Percentiles rank a stretch among this genome's conserved stretches.
phyloP scores from a whole-genome alignment of 2,329 filamentous ascomycete genomes.

The Fusarium dimerum region DNA sequence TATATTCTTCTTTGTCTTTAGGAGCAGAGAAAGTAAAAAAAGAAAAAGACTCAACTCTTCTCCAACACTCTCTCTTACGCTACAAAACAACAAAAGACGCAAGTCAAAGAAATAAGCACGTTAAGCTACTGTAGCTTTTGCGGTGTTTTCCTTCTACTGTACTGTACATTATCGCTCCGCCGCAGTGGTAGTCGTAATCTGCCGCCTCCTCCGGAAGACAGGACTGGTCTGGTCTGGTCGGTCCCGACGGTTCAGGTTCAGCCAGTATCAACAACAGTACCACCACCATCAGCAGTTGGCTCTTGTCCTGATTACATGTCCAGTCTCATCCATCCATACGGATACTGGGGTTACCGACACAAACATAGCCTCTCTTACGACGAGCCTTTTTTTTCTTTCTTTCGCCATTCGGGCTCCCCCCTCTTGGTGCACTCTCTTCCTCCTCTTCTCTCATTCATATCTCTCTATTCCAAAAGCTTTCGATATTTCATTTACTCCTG shows the following conservation, averaged over 20 bases:
- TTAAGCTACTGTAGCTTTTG: too few relatives aligned
- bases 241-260: too few relatives aligned
- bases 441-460: not conserved
- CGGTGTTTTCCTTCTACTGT: not conserved
- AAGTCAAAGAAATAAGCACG: not conserved
- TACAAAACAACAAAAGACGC: not conserved
- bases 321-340: not conserved
- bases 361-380: slow-evolving; percentile 3
- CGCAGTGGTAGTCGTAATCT: slow-evolving; percentile 32
- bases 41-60: too few relatives aligned
- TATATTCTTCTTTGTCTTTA: too few relatives aligned
- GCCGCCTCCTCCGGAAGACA: slow-evolving; percentile 24
- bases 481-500: slow-evolving; percentile 4
- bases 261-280: too few relatives aligned
- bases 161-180: slow-evolving; percentile 25
- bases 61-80: not conserved
- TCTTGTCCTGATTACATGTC: too few relatives aligned
- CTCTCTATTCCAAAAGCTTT: not conserved
- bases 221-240: not conserved
- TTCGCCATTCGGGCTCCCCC: not conserved
- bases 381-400: too few relatives aligned
- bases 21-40: too few relatives aligned
- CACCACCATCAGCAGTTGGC: too few relatives aligned
- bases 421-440: not conserved
- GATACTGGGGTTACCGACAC: not conserved